Conservation (phyloP, 495 filamentous ascomycete species). For the Penicillium coffeae region DNA sequence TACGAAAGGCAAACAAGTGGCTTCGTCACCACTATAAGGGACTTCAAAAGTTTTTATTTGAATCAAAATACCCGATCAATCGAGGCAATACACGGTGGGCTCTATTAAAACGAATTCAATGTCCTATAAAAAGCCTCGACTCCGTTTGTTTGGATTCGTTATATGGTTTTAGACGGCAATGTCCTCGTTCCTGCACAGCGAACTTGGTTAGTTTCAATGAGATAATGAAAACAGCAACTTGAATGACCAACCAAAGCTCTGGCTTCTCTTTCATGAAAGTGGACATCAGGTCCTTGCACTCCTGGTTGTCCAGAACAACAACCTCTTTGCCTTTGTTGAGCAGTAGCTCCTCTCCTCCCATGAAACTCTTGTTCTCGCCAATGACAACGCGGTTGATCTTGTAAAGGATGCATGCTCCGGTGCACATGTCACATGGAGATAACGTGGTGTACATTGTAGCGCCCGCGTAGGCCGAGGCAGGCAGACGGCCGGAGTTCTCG, state of each 20-base stretch:
- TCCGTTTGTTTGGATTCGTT: too few species aligned
- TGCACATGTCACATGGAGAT: constrained; percentile 87
- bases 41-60: constrained; percentile 11
- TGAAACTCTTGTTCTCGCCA: constrained; percentile 77
- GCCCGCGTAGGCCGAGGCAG: constrained; percentile 65
- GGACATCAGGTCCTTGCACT: constrained; percentile 72
- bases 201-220: background rate
- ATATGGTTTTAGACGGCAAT: constrained; percentile 59
- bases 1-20: background rate
- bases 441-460: constrained; percentile 85
- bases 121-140: too few species aligned
- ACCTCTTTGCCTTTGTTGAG: constrained; percentile 70
- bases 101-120: too few species aligned
- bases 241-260: constrained; percentile 56
- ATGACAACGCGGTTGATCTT: constrained; percentile 77
- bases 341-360: constrained; percentile 74
- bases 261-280: constrained; percentile 74
- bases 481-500: constrained; percentile 72
- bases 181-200: constrained; percentile 64
- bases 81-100: too few species aligned
- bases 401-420: constrained; percentile 77
- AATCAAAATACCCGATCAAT: background rate
- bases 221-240: constrained; percentile 23
- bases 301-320: constrained; percentile 62
- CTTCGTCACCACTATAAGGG: constrained; percentile 13